Base-by-base conservation (phyloP, 192 early-diverging fungal species). In the Backusella sp. region DNA sequence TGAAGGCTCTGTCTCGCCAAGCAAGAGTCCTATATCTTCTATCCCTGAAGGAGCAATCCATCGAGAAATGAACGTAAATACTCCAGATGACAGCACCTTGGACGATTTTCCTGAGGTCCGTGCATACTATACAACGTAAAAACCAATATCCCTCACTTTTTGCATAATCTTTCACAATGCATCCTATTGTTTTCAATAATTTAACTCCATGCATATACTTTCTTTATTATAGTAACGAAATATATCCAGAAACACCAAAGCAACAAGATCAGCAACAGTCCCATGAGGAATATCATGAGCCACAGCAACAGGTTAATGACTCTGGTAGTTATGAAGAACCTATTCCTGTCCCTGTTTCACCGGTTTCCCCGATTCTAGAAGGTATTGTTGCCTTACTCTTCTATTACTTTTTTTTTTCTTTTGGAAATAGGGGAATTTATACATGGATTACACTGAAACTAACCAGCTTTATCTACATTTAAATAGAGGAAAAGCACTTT, bases 121-220 rank as follows among this genome's bases (percentile, higher is more conserved):
- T 26, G 77, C 77, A 5, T 78, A 78, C 59, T 78, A 78, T 73
- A n/a, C 71, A 49, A 73, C 19, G 77, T 78, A 78, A 73, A 66
- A 67, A 52, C 39, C 56, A 26, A 62, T 62, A 1, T 28, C 23
- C 56, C 56, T 39, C 2, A 3, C 56, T 4, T 62, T 62, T 62
- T 62, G 19, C 19, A 56, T 56, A 56, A 56, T 9, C 21, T 44
- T 0, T 7, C 1, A 14, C 4, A 26, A 26, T 59, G 4, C 11
- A 59, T 26, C 4, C 4, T 11, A 59, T 39, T 62, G 3, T 1
- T 14, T 4, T 62, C 23, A 62, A 28, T 8, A 28, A 62, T 28
- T 62, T 62, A 62, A 62, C n/a, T 28, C 11, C 3, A 53, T 53
- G 6, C 11, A 5, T 23, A 12, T 62, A 26, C 12, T 62, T 23